Percentiles rank a stretch among this genome's conserved stretches.
Evolutionary conservation across 1,284 basidiomycete genomes (phyloP).

Genomic region (Ustilago nuda): DNA sequence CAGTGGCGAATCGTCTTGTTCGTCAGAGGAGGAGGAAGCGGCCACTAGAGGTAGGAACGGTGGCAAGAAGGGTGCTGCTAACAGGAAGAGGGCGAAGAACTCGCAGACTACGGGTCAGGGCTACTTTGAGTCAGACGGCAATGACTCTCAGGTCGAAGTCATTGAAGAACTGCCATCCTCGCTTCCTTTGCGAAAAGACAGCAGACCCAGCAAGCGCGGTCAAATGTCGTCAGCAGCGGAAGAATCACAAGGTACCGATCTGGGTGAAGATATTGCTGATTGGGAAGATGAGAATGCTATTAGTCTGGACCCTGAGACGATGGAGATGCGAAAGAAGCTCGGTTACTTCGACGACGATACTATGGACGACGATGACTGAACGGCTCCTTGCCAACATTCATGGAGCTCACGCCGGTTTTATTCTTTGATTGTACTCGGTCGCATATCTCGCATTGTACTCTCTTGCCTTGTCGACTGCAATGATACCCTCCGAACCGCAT

Average conservation of each 20-base stretch:
- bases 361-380: constrained; percentile 28
- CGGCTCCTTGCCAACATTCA: neutral
- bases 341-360: constrained; percentile 36
- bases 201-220: constrained; percentile 31
- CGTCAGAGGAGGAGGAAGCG: constrained; percentile 43
- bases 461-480: constrained; percentile 3
- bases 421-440: neutral
- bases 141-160: constrained; percentile 35
- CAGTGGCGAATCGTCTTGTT: constrained; percentile 31
- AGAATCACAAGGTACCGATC: constrained; percentile 38
- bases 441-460: neutral
- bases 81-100: constrained; percentile 18
- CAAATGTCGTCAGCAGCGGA: constrained; percentile 28
- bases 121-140: constrained; percentile 41
- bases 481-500: constrained; percentile 10
- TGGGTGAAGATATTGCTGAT: constrained; percentile 45
- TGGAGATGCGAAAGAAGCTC: constrained; percentile 34
- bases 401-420: neutral
- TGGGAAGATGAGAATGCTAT: constrained; percentile 23
- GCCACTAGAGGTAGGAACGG: constrained; percentile 2
- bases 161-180: constrained; percentile 44
- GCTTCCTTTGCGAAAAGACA: constrained; percentile 46
- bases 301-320: constrained; percentile 18
- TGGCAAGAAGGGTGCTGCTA: constrained; percentile 13
- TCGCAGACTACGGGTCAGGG: constrained; percentile 13